Evolutionary conservation across 257 asterid species (phyloP), one percentile per base, ranked within the genome.

Genomic region (Primulina tabacum): DNA sequence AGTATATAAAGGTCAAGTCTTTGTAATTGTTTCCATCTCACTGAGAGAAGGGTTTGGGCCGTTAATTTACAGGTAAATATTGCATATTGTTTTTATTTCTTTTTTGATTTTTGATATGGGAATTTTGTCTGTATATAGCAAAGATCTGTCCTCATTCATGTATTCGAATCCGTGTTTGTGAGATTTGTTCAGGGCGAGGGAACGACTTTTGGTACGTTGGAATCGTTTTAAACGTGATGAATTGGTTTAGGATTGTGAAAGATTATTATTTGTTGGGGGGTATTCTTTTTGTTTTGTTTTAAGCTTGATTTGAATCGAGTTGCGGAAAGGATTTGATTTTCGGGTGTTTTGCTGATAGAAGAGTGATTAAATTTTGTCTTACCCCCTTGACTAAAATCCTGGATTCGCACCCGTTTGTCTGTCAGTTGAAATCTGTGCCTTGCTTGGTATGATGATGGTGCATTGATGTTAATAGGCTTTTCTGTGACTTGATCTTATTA

Each of bases 341-440:
- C 50, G 10, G 18, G 61, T 37, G 43, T 56, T 29, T 71, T 47
- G 38, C 47, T 71, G 4, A 26, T 40, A 5, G 57, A 40, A 11
- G 24, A 68, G 65, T 20, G 61, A 71, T 67, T 74, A 66, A 32
- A 63, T 55, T 74, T 63, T 63, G 43, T 57, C 5, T 38, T 57
- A 18, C 21, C 20, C 21, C n/a, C 3, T 50, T 1, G 20, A 50
- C 17, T 16, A 50, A 50, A 50, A 50, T 50, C 57, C 20, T 62
- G 58, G 40, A 26, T 74, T 71, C 29, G 60, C 8, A 60, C 72
- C 72, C 60, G 40, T 50, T 17, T 62, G 32, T 63, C 7, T 61
- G 69, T 21, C 56, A 58, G 67, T 66, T 69, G 47, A 37, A 50
- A 66, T 70, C 60, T 74, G 52, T 65, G 61, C 33, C 26, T 63